Evolutionary conservation across 371 early-diverging fungal species (phyloP).

Genomic region (Mucor piriformis): DNA sequence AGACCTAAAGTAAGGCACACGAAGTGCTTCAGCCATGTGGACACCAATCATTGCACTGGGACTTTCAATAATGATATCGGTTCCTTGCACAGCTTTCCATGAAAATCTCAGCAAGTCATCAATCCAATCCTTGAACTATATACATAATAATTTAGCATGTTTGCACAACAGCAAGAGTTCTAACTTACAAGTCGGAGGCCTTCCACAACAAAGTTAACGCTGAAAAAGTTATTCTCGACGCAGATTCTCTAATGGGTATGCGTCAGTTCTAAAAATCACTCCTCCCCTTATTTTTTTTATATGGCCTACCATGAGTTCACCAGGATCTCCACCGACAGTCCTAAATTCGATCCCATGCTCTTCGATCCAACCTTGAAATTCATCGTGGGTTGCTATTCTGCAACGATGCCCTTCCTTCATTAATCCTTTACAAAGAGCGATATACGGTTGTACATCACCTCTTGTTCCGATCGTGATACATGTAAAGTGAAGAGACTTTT

Average conservation of each 20-base stretch:
- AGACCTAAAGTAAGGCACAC: conserved; percentile 74
- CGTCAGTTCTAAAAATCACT: neutral
- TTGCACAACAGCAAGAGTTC: no score
- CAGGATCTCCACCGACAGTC: conserved; percentile 73
- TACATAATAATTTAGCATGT: no score
- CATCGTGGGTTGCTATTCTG: conserved; percentile 78
- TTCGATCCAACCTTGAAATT: conserved; percentile 78
- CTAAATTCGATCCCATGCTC: conserved; percentile 77
- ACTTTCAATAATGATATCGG: conserved; percentile 77
- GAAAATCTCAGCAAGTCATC: conserved; percentile 70
- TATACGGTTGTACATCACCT: conserved; percentile 88
- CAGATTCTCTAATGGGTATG: conserved; percentile 65
- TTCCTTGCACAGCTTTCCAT: conserved; percentile 76
- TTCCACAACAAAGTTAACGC: conserved; percentile 71
- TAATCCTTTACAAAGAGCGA: conserved; percentile 79
- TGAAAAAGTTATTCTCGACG: conserved; percentile 79
- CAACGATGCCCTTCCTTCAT: conserved; percentile 75
- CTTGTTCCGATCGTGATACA: conserved; percentile 85
- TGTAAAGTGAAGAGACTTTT: conserved; percentile 70
- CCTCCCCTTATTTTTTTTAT: neutral
- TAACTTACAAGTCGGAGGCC: conserved; percentile 52
- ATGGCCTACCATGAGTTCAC: conserved; percentile 59
- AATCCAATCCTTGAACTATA: conserved; percentile 76
- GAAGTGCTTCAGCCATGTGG: conserved; percentile 78
- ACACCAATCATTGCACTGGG: conserved; percentile 81